Percentiles rank a stretch among this genome's conserved stretches.
Evolutionary conservation across 257 asterid species (phyloP).

Genomic region (Nicotiana tabacum): DNA sequence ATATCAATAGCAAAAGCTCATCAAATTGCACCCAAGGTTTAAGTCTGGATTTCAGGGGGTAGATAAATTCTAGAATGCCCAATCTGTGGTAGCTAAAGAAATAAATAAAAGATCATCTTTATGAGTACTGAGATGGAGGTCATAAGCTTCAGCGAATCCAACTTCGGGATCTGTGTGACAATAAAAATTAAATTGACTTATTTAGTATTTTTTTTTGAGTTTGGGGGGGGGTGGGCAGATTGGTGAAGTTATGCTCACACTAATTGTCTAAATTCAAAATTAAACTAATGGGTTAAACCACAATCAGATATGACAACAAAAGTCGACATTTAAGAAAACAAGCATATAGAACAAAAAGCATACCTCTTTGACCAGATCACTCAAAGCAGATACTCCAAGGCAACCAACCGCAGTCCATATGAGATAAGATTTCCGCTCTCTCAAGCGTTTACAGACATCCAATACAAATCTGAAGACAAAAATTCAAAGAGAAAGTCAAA

Average conservation of each 20-base stretch:
- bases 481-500: constrained; percentile 12
- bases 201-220: background rate
- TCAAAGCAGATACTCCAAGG: constrained; percentile 76
- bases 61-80: background rate
- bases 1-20: too few relatives aligned
- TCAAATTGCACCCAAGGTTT: too few relatives aligned
- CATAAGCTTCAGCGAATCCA: background rate
- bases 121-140: background rate
- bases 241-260: background rate
- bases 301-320: background rate
- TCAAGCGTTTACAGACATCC: constrained; percentile 64
- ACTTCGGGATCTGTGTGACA: background rate
- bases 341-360: background rate
- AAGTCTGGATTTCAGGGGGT: background rate
- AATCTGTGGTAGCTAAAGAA: background rate
- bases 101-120: background rate
- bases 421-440: constrained; percentile 75
- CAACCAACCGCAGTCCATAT: constrained; percentile 84
- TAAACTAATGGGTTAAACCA: background rate
- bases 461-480: constrained; percentile 51
- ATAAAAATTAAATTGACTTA: background rate
- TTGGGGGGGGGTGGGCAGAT: background rate
- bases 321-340: background rate
- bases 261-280: background rate
- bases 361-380: constrained; percentile 90